phyloP scores from a whole-genome alignment of 139 green algal genomes.

The Zygnema cylindricum region DNA sequence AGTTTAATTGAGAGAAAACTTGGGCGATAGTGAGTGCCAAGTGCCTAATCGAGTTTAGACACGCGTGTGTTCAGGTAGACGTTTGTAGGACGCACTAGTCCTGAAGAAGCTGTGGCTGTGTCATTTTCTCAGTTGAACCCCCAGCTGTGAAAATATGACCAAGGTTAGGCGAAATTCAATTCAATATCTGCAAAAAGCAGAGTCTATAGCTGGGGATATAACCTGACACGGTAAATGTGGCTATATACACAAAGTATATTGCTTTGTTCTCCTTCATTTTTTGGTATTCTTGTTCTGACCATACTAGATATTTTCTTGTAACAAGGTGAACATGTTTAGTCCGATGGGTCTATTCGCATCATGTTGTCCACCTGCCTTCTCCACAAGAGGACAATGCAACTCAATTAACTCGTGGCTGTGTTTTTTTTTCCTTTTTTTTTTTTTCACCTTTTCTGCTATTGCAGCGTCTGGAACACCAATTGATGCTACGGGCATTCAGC shows the following conservation, averaged over 20 bases:
- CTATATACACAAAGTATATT: not conserved
- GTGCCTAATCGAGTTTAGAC: not conserved
- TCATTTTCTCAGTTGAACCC: not conserved
- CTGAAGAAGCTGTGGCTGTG: not conserved
- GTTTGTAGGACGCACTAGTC: not conserved
- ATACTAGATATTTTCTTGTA: not conserved
- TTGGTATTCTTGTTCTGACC: not conserved
- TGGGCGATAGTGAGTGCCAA: not conserved
- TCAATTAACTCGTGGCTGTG: not conserved
- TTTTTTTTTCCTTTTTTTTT: conserved; percentile 14
- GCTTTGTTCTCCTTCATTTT: not conserved
- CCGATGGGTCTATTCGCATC: not conserved
- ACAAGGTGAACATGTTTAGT: not conserved
- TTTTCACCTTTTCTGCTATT: not conserved
- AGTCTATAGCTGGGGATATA: too few species aligned
- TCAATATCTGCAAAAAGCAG: too few species aligned
- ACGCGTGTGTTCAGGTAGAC: not conserved
- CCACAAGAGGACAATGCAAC: not conserved
- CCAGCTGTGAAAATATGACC: too few species aligned
- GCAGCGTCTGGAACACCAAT: conserved; percentile 10
- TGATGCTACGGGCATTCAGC: conserved; percentile 67
- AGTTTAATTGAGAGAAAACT: not conserved
- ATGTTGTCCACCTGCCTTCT: conserved; percentile 2
- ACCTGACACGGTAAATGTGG: too few species aligned
- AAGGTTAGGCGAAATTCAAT: too few species aligned